phyloP scores from a whole-genome alignment of 1,284 basidiomycete species.

The Wolfiporia cocos region DNA sequence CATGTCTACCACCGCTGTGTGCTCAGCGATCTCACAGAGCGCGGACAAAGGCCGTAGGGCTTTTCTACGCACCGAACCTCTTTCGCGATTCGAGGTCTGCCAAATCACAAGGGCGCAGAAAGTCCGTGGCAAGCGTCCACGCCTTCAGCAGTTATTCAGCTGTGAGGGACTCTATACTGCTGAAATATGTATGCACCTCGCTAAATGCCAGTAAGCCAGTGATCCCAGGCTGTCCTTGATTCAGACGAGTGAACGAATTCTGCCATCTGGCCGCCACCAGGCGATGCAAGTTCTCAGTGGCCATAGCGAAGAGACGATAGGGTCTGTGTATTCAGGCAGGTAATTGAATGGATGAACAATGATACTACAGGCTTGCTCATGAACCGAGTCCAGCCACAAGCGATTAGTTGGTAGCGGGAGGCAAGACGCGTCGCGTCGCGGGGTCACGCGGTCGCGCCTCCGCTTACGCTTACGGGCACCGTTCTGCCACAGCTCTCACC shows the following conservation, averaged over 20 bases:
- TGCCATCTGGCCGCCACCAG: slow-evolving; percentile 73
- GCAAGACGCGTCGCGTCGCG: too few species aligned
- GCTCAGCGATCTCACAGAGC: not conserved
- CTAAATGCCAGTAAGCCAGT: slow-evolving; percentile 60
- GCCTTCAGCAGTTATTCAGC: slow-evolving; percentile 34
- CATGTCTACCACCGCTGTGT: too few species aligned
- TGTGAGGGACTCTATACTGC: not conserved
- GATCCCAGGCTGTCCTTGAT: slow-evolving; percentile 56
- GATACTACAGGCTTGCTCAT: too few species aligned
- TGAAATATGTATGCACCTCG: slow-evolving; percentile 41
- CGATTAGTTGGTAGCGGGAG: too few species aligned
- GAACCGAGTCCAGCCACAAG: too few species aligned
- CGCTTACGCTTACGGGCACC: too few species aligned
- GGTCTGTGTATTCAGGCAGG: too few species aligned
- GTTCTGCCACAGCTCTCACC: too few species aligned
- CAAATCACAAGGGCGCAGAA: slow-evolving; percentile 53
- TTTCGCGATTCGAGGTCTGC: slow-evolving; percentile 18
- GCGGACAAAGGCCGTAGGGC: too few species aligned
- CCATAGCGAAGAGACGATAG: slow-evolving; percentile 5
- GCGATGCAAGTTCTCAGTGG: slow-evolving; percentile 26
- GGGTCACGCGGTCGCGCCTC: too few species aligned
- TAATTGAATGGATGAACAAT: too few species aligned
- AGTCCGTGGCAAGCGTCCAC: slow-evolving; percentile 53
- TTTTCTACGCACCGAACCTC: not conserved
- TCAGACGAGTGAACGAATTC: slow-evolving; percentile 58